phyloP scores from a whole-genome alignment of 2,329 filamentous ascomycete species.

The Zasmidium angulare region DNA sequence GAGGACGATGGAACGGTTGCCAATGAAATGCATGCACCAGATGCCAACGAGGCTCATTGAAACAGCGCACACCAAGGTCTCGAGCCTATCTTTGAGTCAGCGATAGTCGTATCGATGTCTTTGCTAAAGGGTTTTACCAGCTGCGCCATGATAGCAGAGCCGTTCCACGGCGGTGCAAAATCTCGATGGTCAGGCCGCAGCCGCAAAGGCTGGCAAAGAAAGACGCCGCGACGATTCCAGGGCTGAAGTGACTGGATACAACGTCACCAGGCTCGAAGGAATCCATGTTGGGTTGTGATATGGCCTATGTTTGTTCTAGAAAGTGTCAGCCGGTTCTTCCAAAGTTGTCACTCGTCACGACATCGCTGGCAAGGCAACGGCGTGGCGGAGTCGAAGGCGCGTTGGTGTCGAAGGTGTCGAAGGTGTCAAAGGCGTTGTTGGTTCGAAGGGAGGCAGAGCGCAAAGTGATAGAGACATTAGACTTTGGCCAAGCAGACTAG shows the following conservation, averaged over 20 bases:
- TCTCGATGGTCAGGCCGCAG: slow-evolving; percentile 74
- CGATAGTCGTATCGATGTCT: background rate
- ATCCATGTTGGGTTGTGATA: background rate
- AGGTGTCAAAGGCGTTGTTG: background rate
- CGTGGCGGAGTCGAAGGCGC: background rate
- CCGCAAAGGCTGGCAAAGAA: slow-evolving; percentile 72
- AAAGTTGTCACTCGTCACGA: too few species aligned
- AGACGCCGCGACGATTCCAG: slow-evolving; percentile 67
- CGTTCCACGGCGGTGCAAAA: slow-evolving; percentile 63
- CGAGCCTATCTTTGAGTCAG: slow-evolving; percentile 34
- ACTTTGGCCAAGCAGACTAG: too few species aligned
- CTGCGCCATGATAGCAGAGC: slow-evolving; percentile 31
- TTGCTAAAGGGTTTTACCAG: slow-evolving; percentile 28
- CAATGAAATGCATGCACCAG: slow-evolving; percentile 72
- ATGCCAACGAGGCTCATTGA: slow-evolving; percentile 52
- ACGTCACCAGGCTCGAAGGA: slow-evolving; percentile 6
- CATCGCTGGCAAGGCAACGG: too few species aligned
- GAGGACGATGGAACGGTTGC: slow-evolving; percentile 75
- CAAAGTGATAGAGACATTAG: too few species aligned
- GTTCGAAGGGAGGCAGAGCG: too few species aligned
- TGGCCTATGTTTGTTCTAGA: background rate
- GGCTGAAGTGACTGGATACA: slow-evolving; percentile 43
- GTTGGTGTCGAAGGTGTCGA: too few species aligned
- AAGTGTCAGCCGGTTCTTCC: background rate
- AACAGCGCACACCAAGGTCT: slow-evolving; percentile 42